Conservation (phyloP, 768 basidiomycete species). For the Megacollybia marginata region DNA sequence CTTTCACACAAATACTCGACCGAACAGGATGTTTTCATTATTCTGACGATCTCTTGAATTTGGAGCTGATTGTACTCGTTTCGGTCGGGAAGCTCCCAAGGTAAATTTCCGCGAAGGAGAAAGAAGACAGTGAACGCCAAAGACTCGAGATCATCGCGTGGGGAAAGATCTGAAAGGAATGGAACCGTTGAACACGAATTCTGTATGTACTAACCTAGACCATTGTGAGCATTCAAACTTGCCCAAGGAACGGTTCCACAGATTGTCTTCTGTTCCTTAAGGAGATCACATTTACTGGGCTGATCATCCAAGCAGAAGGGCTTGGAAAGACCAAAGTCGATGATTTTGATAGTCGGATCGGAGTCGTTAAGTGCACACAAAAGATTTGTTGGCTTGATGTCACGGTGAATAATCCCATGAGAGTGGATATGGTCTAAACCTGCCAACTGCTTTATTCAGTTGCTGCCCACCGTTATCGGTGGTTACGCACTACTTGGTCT, state of each 20-base stretch:
- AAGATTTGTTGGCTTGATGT: conserved; percentile 13
- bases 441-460: conserved; percentile 2
- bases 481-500: background rate
- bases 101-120: background rate
- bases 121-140: background rate
- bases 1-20: too few species aligned
- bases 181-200: too few species aligned
- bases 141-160: background rate
- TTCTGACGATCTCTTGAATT: too few species aligned
- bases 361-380: background rate
- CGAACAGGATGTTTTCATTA: too few species aligned
- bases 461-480: background rate
- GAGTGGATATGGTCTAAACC: conserved; percentile 8
- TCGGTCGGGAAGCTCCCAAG: background rate
- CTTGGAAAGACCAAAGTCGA: conserved; percentile 5
- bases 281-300: background rate
- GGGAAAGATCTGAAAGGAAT: too few species aligned
- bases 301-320: background rate
- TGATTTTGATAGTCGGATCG: background rate
- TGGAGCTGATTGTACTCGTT: too few species aligned
- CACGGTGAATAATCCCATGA: conserved; percentile 7
- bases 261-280: background rate
- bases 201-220: background rate
- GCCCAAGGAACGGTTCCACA: background rate
- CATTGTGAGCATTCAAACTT: background rate